Base-by-base conservation (phyloP, 1,284 basidiomycete genomes). In the Ustilago crameri region DNA sequence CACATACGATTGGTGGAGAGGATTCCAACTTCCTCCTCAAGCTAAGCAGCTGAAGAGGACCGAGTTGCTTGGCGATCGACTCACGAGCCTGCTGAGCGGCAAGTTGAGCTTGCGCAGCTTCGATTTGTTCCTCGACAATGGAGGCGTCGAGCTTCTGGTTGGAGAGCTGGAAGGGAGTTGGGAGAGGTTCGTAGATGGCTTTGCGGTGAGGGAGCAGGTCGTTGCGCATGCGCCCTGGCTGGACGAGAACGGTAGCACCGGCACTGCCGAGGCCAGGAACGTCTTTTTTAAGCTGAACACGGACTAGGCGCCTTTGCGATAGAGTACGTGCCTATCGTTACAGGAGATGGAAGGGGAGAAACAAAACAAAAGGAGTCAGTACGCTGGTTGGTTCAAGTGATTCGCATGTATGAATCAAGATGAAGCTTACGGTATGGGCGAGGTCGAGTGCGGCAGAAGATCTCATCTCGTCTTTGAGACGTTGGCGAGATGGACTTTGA, bases 181-280 rank as follows among this genome's bases (percentile, higher is more conserved):
- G 59, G 5, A 72, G 51, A 23, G 69, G 69, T 43, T 56, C 44
- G 50, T 72, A 72, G 49, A 62, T 22, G 56, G 69, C 69, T 59
- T 63, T 58, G 14, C 40, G 10, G 0, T 17, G 3, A 17, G 69
- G 69, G 12, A 72, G 48, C 20, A 72, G 59, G 51, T 56, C 44
- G 63, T 72, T 72, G 42, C 69, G 69, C 69, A 72, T 72, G 23
- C 63, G 63, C 38, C 69, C 69, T 0, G 69, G 69, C 17, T 63
- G 63, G 46, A 72, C 69, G 32, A 72, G 69, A 10, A 66, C 63
- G 20, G 59, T 46, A 45, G 40, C 48, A 9, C 63, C 63, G 22
- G 59, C 63, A 14, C 32, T 24, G 24, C 69, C 69, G 47, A 72
- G 63, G 32, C 69, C 63, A 1, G 54, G 44, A 15, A 66, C 40